phyloP scores from a whole-genome alignment of 345 rosid genomes.

The Cardamine chenopodiifolia region DNA sequence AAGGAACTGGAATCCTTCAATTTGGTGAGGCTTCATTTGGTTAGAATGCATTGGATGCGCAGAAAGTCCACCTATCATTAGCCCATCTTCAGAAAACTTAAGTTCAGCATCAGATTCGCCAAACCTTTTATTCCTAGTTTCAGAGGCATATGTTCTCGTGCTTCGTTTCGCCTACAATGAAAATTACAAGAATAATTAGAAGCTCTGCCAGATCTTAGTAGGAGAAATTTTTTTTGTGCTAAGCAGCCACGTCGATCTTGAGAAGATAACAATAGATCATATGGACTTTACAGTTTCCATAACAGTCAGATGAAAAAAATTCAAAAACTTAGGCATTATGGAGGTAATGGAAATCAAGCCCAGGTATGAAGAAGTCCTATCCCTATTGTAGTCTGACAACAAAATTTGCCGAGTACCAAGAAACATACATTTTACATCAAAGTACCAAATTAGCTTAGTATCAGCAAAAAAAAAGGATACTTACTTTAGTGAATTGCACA shows the following conservation, averaged over 20 bases:
- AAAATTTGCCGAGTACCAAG: not conserved
- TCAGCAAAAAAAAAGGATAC: not conserved
- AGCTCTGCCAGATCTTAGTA: not conserved
- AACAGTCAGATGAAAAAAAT: not conserved
- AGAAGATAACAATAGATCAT: not conserved
- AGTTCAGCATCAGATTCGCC: conserved; percentile 54
- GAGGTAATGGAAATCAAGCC: not conserved
- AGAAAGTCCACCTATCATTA: conserved; percentile 62
- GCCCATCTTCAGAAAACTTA: conserved; percentile 55
- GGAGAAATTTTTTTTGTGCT: not conserved
- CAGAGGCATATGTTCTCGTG: conserved; percentile 59
- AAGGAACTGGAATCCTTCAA: conserved; percentile 92
- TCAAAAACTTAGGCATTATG: conserved; percentile 1
- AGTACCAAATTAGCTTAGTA: not conserved
- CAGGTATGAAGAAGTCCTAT: not conserved
- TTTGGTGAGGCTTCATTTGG: conserved; percentile 91
- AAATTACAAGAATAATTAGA: conserved; percentile 11
- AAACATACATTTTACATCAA: conserved; percentile 16
- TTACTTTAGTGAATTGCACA: conserved; percentile 75
- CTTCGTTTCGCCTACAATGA: conserved; percentile 61
- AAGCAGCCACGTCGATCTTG: not conserved
- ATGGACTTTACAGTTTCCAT: not conserved
- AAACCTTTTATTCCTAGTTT: conserved; percentile 48
- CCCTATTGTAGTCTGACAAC: not conserved
- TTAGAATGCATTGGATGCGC: conserved; percentile 89